Conservation (phyloP, 805 yeast species). For the Helenozyma rhizophorensis region DNA sequence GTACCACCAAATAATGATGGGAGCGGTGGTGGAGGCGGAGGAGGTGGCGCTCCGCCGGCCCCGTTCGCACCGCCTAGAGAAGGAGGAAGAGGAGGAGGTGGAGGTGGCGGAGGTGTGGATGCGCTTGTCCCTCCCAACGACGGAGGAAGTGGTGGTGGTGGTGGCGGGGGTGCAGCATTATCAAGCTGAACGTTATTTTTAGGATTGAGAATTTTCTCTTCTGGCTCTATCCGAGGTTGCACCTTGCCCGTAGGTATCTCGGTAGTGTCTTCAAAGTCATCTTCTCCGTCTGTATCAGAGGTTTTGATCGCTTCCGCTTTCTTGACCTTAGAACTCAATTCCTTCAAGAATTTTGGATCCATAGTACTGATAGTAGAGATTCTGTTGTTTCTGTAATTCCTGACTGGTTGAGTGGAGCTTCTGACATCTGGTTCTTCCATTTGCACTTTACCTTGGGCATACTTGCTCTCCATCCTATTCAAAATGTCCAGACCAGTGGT, state of each 20-base stretch:
- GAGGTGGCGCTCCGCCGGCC: constrained; percentile 18
- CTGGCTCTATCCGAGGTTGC: too few relatives aligned
- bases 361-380: constrained; percentile 34
- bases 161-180: too few relatives aligned
- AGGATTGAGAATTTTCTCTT: too few relatives aligned
- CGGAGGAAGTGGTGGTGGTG: constrained; percentile 24
- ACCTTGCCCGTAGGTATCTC: constrained; percentile 1
- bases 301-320: constrained; percentile 35
- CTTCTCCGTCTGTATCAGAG: constrained; percentile 9
- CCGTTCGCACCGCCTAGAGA: constrained; percentile 4
- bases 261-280: constrained; percentile 8
- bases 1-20: constrained; percentile 10
- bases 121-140: constrained; percentile 4
- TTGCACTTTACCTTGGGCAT: constrained; percentile 40
- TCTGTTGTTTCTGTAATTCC: constrained; percentile 27
- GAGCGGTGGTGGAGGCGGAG: constrained; percentile 26
- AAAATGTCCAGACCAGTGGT: constrained; percentile 12
- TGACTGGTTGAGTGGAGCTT: constrained; percentile 16
- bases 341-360: constrained; percentile 50
- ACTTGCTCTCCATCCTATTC: constrained; percentile 40
- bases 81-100: constrained; percentile 24
- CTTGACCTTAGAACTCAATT: constrained; percentile 47
- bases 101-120: constrained; percentile 12
- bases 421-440: constrained; percentile 6
- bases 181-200: too few relatives aligned